Evolutionary conservation across 345 rosid species (phyloP), one percentile per base, ranked within the genome.

Genomic region (Mallotus nudiflorus): DNA sequence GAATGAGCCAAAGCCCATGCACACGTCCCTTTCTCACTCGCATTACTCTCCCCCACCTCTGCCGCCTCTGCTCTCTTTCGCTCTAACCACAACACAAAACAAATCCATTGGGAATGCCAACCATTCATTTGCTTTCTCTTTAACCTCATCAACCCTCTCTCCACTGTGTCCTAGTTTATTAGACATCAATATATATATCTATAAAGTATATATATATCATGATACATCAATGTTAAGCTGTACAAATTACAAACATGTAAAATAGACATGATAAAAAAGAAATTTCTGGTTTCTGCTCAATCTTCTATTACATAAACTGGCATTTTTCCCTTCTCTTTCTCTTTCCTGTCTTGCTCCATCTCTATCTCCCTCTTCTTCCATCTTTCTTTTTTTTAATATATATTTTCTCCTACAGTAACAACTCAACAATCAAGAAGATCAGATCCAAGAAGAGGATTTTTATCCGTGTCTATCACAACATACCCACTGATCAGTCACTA

Each of bases 1-100:
- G 98, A 89, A 87, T 88, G 98, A 84, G 76, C 72, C 85, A 87
- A 86, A 85, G 93, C 87, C 83, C 96, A 88, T 94, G 97, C 97
- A 91, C 81, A 86, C 88, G 98, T 91, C 98, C 88, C 88, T 91
- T 91, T 94, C 97, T 85, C 22, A 37, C 79, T 28, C 35, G 70
- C 25, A 51, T 69, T 63, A 80, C 91, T 72, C 80, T 78, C 88
- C 88, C 96, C 93, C 91, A 88, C 92, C 86, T 85, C 97, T 85
- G 87, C 97, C 91, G 91, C 93, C 85, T 76, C 80, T 76, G 85
- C 73, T 73, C 81, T 72, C 75, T 62, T 68, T 67, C 83, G 67
- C 80, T 73, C 80, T 72, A 84, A 73, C 71, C 59, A 69, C 11
- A 18, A 9, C 54, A 20, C 46, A 31, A 53, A 19, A 73, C 52